Base-by-base conservation (phyloP, 2,329 filamentous ascomycete species). In the Diatrype stigma region DNA sequence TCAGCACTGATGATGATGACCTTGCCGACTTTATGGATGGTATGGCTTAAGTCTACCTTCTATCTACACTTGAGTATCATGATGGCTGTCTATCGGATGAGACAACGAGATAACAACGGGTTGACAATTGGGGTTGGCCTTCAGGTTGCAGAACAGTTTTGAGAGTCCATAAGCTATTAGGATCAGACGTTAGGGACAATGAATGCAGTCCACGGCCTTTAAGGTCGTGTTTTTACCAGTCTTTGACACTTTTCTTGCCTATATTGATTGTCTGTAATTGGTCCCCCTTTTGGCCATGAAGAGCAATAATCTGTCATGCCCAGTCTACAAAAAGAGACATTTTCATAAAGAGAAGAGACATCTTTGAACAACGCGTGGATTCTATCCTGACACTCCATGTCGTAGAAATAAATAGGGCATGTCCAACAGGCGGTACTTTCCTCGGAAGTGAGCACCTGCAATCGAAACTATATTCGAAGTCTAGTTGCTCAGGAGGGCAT, bases 1-100 rank as follows among this genome's bases (percentile, higher is more conserved):
- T 59, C 28, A 56, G 51, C 17, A 49, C 45, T 23, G 59, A 47
- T 32, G 56, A 53, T 28, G 45, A 12, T 12, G 40, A 21, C 12
- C 12, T 46, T 6, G 48, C 38, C 6, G 48, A 52, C 16, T 46
- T 49, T 28, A 38, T 55, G 26, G 54, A 63, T 34, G 22, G 21
- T 12, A 10, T 14, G 11, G 40, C 6, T 19, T 44, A 28, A 26
- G 40, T 22, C 7, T 23, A n/a, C 12, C 16, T 23, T 7, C 11
- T 42, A 42, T 42, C 30, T 7, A 17, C 22, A 23, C 14, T 44
- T 40, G 19, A 10, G 4, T 8, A 40, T 40, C 17, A 3, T 3
- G 12, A 11, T 19, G 12, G 10, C 11, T 40, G 37, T 22, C 17
- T 14, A 8, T 10, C 12, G 17, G 37, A 40, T 40, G 19, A 22